These are phyloP conservation scores for Hemileia vastatrix DNA, from an alignment of 1,284 basidiomycete genomes.

Conservation along the genomic window DNA sequence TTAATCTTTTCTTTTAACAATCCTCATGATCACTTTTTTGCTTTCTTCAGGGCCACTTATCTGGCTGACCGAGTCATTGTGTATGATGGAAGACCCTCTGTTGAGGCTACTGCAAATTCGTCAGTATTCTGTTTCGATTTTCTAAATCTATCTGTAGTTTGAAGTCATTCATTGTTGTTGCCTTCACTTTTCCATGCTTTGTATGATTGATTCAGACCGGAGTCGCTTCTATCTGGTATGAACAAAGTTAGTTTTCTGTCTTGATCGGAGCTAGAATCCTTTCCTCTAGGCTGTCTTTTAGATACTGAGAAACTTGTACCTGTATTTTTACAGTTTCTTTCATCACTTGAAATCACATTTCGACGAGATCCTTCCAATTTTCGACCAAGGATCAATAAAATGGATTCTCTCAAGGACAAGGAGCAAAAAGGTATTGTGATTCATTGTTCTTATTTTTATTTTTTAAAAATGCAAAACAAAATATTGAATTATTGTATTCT, in stretches of 20 bases:
- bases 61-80: conserved; percentile 95
- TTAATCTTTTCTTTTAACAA: not conserved
- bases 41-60: conserved; percentile 59
- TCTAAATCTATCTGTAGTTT: conserved; percentile 24
- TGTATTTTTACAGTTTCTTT: conserved; percentile 55
- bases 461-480: not conserved
- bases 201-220: conserved; percentile 55
- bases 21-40: conserved; percentile 48
- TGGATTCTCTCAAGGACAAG: conserved; percentile 80
- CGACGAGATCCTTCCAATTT: conserved; percentile 90
- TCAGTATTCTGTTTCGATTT: conserved; percentile 46
- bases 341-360: conserved; percentile 88
- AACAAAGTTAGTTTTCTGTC: conserved; percentile 54
- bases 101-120: conserved; percentile 74
- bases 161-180: conserved; percentile 18
- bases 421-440: conserved; percentile 63
- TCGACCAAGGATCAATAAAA: conserved; percentile 83
- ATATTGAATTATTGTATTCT: not conserved
- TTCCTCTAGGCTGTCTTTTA: not conserved
- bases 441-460: not conserved
- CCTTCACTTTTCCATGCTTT: conserved; percentile 23
- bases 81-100: conserved; percentile 74
- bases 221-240: conserved; percentile 75
- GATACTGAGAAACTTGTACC: not conserved
- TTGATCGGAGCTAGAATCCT: no score